These are phyloP conservation scores for Vigna radiata DNA, from an alignment of 306 rosid genomes.

Conservation along the genomic window DNA sequence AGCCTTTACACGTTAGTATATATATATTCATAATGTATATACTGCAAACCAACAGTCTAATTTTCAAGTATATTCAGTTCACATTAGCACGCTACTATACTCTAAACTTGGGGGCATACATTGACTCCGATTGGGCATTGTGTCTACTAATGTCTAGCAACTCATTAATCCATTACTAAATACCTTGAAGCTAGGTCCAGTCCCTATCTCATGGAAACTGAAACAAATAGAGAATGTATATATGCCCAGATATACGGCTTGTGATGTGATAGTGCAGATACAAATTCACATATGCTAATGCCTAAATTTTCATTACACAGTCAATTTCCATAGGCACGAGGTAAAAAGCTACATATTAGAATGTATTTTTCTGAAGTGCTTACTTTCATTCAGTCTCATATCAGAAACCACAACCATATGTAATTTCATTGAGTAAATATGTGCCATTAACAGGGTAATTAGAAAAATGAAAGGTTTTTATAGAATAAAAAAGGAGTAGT, in stretches of 20 bases:
- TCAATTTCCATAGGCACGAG: neutral
- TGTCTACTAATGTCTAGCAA: too few species aligned
- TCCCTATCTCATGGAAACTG: too few species aligned
- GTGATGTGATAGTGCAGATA: too few species aligned
- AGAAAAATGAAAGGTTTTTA: neutral
- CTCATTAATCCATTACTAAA: too few species aligned
- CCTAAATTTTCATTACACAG: neutral
- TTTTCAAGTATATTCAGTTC: neutral
- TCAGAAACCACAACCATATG: neutral
- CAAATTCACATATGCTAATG: neutral
- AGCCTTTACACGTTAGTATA: too few species aligned
- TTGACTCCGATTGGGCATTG: too few species aligned
- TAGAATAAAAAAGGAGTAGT: constrained; percentile 25
- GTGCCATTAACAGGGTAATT: neutral
- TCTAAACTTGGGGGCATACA: too few species aligned
- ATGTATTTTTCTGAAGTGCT: neutral
- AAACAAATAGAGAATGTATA: too few species aligned
- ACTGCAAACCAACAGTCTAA: neutral
- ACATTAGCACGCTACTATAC: neutral
- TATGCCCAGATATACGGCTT: too few species aligned
- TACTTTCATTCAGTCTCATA: neutral
- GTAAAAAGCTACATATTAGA: neutral
- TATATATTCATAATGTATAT: neutral
- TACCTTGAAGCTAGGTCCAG: too few species aligned
- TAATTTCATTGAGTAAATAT: neutral